These are phyloP conservation scores for Gynostemma pentaphyllum DNA, from an alignment of 306 rosid species.

Conservation along the genomic window DNA sequence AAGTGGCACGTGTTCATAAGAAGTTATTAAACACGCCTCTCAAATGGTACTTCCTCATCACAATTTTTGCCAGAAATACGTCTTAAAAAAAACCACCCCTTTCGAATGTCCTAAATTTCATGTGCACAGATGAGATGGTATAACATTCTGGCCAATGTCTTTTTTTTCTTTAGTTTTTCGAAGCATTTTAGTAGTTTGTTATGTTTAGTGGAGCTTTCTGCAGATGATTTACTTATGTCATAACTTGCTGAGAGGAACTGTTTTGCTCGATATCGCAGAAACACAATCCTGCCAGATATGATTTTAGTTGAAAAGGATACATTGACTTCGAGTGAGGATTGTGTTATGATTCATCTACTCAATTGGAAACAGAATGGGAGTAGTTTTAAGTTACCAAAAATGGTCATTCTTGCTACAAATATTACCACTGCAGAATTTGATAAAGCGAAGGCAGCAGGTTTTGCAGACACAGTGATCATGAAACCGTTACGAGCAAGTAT, in stretches of 20 bases:
- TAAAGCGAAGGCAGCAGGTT: constrained; percentile 61
- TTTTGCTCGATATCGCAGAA: constrained; percentile 29
- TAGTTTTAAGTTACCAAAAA: constrained; percentile 43
- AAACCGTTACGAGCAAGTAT: constrained; percentile 91
- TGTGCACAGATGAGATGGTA: too few relatives aligned
- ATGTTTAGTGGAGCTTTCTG: neutral
- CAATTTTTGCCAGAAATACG: too few relatives aligned
- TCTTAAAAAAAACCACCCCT: too few relatives aligned
- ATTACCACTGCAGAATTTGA: constrained; percentile 50
- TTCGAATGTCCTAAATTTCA: neutral
- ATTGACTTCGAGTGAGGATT: constrained; percentile 64
- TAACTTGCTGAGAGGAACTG: neutral
- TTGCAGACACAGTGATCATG: constrained; percentile 86
- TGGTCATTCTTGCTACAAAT: constrained; percentile 84
- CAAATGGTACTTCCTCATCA: too few relatives aligned
- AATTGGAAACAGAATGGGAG: constrained; percentile 70
- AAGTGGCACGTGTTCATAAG: neutral
- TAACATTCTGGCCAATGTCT: neutral
- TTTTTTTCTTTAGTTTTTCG: neutral
- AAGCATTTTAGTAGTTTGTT: neutral
- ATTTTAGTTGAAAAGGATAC: constrained; percentile 81
- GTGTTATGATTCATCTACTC: constrained; percentile 31
- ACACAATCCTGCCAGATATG: constrained; percentile 50
- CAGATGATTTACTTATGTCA: neutral
- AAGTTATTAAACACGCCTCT: neutral